Base-by-base conservation (phyloP, 2,329 filamentous ascomycete species). In the Rhexocercosporidium sp. region DNA sequence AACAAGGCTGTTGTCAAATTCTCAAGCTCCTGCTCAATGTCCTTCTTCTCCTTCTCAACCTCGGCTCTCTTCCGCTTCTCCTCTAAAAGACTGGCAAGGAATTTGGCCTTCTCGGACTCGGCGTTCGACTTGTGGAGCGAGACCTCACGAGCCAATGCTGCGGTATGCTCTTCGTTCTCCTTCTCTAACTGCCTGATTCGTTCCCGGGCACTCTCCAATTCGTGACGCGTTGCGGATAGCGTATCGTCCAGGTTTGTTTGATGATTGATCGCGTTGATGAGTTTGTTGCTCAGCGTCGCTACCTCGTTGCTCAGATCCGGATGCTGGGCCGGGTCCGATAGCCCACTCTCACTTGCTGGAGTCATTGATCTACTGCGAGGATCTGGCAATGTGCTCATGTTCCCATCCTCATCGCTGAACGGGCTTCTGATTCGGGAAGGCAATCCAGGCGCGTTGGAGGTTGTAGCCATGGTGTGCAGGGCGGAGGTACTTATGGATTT, bases 191-290 rank as follows among this genome's bases (percentile, higher is more conserved):
- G 83, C 63, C 83, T 84, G 62, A 96, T 86, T 73, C 86, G 87
- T 57, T 90, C 86, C 67, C 85, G 87, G 9, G 93, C 88, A 39
- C 86, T 79, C 64, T 97, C 93, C 56, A 98, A 83, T 76, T 98
- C 94, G 77, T 94, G 90, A 44, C 94, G 88, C 18, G 94, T 92
- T 61, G 89, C 89, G 59, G 93, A 91, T 20, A 99, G 84, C 12
- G 89, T 92, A 79, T 99, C 96, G 79, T 98, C 96, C 53, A 99
- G 86, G 25, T 87, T 90, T 8, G 94, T 97, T 79, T 97, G 94
- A 79, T 97, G 92, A 78, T 99, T 99, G 80, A 99, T 97, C 53
- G 96, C 95, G 76, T 96, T 95, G 74, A 99, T 95, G 70, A 99
- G 88, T 79, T 99, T 99, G 59, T 94, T 95, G 80, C 94, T 98